phyloP scores from a whole-genome alignment of 2,329 filamentous ascomycete genomes.

The Calycina herbarum region DNA sequence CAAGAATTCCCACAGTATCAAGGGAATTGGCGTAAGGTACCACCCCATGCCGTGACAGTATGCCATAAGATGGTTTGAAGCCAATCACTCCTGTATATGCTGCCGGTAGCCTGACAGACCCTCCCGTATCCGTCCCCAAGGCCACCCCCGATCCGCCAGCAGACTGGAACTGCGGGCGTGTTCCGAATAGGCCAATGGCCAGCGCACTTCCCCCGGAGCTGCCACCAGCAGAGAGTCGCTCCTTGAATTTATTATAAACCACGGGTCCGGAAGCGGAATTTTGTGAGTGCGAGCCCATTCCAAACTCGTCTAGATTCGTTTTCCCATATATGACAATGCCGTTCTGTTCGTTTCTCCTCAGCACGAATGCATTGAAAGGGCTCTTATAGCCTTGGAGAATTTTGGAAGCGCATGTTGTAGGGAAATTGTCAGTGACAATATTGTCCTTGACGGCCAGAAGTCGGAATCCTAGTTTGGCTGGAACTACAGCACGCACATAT shows the following conservation, averaged over 20 bases:
- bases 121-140: conserved; percentile 86
- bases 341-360: conserved; percentile 50
- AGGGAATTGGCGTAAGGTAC: conserved; percentile 73
- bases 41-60: conserved; percentile 68
- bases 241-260: conserved; percentile 40
- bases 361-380: conserved; percentile 80
- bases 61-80: conserved; percentile 73
- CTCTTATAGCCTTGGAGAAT: conserved; percentile 71
- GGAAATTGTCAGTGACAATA: conserved; percentile 63
- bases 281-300: conserved; percentile 84
- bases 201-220: conserved; percentile 94
- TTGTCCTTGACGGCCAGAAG: conserved; percentile 68
- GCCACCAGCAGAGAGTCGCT: conserved; percentile 66
- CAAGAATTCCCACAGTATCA: conserved; percentile 69
- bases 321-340: conserved; percentile 70
- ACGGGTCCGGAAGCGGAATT: conserved; percentile 66
- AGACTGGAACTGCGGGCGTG: too few species aligned
- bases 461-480: background rate
- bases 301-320: conserved; percentile 94
- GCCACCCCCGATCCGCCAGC: conserved; percentile 60
- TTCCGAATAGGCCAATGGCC: conserved; percentile 57
- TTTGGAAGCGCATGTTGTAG: conserved; percentile 80
- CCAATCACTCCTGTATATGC: conserved; percentile 69
- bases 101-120: conserved; percentile 68
- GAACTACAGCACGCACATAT: background rate